Percentiles rank a stretch among this genome's conserved stretches.
phyloP scores from a whole-genome alignment of 441 rosid species.

The Macaranga tanarius region DNA sequence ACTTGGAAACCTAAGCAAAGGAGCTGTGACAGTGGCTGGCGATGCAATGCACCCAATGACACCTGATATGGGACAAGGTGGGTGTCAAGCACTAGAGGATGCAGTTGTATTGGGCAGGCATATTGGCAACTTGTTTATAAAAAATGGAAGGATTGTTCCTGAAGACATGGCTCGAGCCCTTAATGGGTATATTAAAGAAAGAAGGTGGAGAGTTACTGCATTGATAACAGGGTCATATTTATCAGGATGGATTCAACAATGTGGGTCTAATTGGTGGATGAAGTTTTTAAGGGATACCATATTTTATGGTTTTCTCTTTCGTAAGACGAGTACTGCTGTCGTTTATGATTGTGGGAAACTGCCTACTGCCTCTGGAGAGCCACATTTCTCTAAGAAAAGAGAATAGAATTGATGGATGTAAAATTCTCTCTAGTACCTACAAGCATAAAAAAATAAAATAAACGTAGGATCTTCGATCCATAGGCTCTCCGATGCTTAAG shows the following conservation, averaged over 20 bases:
- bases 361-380: constrained; percentile 1
- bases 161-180: constrained; percentile 25
- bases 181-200: constrained; percentile 30
- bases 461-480: too few relatives aligned
- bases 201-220: constrained; percentile 37
- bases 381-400: background rate
- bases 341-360: constrained; percentile 39
- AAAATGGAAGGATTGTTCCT: background rate
- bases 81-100: constrained; percentile 41
- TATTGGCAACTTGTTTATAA: constrained; percentile 27
- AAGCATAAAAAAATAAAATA: too few relatives aligned
- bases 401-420: too few relatives aligned
- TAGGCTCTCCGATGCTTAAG: too few relatives aligned
- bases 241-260: constrained; percentile 40
- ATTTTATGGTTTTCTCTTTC: constrained; percentile 22
- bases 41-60: constrained; percentile 64
- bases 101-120: constrained; percentile 47
- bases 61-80: constrained; percentile 49
- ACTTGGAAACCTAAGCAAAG: constrained; percentile 31
- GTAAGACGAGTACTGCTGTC: background rate
- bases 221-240: constrained; percentile 28
- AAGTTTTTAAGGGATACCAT: constrained; percentile 30
- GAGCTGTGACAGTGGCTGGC: constrained; percentile 40
- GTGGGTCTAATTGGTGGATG: constrained; percentile 34
- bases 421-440: too few relatives aligned